A percentile compares a stretch with the other conserved stretches of the same genome.
Conservation (phyloP, 768 basidiomycete genomes). For the Termitomyces sp. region DNA sequence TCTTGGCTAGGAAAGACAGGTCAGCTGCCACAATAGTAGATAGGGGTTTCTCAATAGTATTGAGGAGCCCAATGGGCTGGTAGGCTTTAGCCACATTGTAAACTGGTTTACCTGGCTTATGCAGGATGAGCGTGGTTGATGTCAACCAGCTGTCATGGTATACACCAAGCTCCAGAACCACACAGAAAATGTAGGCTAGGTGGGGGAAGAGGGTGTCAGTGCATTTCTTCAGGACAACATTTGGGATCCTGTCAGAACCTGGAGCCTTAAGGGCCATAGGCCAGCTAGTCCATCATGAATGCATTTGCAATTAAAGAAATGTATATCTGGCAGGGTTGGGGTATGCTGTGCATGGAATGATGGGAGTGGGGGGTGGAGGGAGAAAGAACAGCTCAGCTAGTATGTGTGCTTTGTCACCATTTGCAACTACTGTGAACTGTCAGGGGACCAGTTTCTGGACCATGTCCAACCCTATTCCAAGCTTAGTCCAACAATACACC, state of each 20-base stretch:
- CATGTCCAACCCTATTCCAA: too few species aligned
- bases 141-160: not conserved
- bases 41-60: too few species aligned
- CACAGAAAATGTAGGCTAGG: not conserved
- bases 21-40: too few species aligned
- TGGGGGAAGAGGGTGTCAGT: not conserved
- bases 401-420: not conserved
- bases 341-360: too few species aligned
- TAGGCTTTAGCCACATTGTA: too few species aligned
- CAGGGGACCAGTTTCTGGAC: too few species aligned
- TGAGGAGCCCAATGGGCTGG: too few species aligned
- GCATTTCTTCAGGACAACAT: not conserved
- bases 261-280: not conserved
- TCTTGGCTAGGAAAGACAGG: too few species aligned
- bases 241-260: not conserved
- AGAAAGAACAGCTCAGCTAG: too few species aligned
- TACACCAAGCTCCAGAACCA: not conserved
- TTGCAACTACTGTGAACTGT: not conserved
- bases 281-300: not conserved
- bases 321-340: not conserved
- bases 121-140: not conserved
- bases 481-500: too few species aligned
- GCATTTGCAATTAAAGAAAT: not conserved
- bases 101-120: too few species aligned
- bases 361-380: too few species aligned